Percentiles rank a stretch among this genome's conserved stretches.
Conservation (phyloP, 768 basidiomycete species). For the Tephrocybe sp. region DNA sequence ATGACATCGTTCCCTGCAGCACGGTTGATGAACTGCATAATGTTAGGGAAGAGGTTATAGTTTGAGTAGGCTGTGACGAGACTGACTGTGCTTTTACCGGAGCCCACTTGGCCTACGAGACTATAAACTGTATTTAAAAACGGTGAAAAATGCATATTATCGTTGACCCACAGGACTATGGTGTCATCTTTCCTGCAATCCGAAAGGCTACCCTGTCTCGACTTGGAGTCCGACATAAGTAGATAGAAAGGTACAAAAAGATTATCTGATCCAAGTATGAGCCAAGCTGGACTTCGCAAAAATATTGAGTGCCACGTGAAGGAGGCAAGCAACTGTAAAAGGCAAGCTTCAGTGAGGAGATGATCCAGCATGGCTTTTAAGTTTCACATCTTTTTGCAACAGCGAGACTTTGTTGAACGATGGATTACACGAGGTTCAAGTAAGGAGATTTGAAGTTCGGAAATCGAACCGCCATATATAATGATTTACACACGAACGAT, state of each 20-base stretch:
- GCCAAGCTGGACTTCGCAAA: no score
- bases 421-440: neutral
- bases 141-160: no score
- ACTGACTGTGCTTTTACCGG: neutral
- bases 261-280: neutral
- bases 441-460: neutral
- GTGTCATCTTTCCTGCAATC: constrained; percentile 1
- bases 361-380: no score
- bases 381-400: no score
- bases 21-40: neutral
- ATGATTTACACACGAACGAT: no score
- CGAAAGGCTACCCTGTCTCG: neutral
- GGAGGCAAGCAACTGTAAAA: no score
- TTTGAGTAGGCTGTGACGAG: no score
- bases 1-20: neutral
- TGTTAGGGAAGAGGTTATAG: no score
- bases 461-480: no score
- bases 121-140: neutral
- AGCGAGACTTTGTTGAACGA: no score
- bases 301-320: no score
- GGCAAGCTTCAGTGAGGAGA: no score
- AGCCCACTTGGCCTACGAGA: neutral
- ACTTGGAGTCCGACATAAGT: neutral
- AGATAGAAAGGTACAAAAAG: neutral
- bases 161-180: neutral